Percentiles rank a stretch among this genome's conserved stretches.
Conservation (phyloP, 148 eudicot species). For the Spergularia bocconei region DNA sequence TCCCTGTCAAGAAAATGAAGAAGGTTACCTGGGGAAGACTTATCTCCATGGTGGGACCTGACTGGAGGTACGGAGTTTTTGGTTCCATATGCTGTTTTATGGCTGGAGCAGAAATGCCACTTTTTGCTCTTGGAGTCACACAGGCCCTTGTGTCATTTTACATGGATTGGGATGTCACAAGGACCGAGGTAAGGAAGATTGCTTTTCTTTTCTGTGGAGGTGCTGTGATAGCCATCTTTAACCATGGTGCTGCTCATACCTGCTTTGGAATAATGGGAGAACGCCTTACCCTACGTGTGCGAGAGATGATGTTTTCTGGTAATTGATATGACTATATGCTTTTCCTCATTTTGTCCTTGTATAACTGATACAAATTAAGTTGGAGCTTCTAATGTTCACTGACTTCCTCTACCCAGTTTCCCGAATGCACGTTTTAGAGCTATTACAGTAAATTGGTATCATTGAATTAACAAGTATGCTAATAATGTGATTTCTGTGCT, state of each 20-base stretch:
- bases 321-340: constrained; percentile 19
- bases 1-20: constrained; percentile 28
- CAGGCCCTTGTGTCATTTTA: constrained; percentile 94
- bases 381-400: background rate
- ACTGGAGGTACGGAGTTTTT: constrained; percentile 70
- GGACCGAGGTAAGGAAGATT: constrained; percentile 71
- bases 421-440: background rate
- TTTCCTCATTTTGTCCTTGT: background rate
- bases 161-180: constrained; percentile 91
- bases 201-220: constrained; percentile 76
- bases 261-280: constrained; percentile 94
- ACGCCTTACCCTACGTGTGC: constrained; percentile 87
- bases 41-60: constrained; percentile 78
- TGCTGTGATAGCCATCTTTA: constrained; percentile 58
- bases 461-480: background rate
- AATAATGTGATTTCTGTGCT: too few relatives aligned
- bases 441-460: background rate
- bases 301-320: constrained; percentile 95
- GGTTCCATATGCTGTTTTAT: constrained; percentile 76
- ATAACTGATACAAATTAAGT: background rate
- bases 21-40: constrained; percentile 64
- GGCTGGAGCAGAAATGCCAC: constrained; percentile 86
- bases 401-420: background rate
- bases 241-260: constrained; percentile 66
- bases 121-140: constrained; percentile 91